A percentile compares a stretch with the other conserved stretches of the same genome.
These are phyloP conservation scores for Sclerospora graminicola DNA, from an alignment of 352 stramenopile genomes.

Conservation along the genomic window DNA sequence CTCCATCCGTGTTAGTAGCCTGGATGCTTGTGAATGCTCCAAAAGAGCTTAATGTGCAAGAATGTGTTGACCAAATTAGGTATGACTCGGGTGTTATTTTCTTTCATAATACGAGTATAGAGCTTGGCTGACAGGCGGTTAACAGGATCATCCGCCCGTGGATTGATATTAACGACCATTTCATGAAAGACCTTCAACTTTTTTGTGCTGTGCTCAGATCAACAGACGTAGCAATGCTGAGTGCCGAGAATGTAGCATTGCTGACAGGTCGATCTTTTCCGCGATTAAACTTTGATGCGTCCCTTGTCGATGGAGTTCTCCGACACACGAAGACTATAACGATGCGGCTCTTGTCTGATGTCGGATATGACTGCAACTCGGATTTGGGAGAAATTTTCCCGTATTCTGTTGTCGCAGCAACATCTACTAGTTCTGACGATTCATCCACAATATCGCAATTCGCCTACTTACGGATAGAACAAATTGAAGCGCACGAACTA, in stretches of 20 bases:
- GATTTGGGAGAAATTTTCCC: slow-evolving; percentile 31
- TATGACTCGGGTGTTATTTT: slow-evolving; percentile 3
- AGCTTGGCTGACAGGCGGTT: not conserved
- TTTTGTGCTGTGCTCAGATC: slow-evolving; percentile 28
- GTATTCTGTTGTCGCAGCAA: slow-evolving; percentile 31
- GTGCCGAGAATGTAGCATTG: not conserved
- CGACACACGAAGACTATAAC: slow-evolving; percentile 52
- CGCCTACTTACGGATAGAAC: slow-evolving; percentile 36
- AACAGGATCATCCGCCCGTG: slow-evolving; percentile 47
- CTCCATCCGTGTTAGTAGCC: slow-evolving; percentile 36
- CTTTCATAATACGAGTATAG: not conserved
- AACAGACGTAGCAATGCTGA: not conserved
- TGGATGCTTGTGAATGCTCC: slow-evolving; percentile 34
- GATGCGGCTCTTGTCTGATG: slow-evolving; percentile 52
- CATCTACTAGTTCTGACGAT: slow-evolving; percentile 5
- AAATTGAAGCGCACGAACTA: too few species aligned
- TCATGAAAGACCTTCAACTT: slow-evolving; percentile 36
- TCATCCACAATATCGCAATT: slow-evolving; percentile 19
- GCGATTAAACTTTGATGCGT: slow-evolving; percentile 41
- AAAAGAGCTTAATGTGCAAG: slow-evolving; percentile 15
- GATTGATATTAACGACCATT: slow-evolving; percentile 58
- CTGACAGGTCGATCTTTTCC: slow-evolving; percentile 19
- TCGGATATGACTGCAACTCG: slow-evolving; percentile 37
- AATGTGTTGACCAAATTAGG: slow-evolving; percentile 36
- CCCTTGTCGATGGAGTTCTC: too few species aligned